These are phyloP conservation scores for Melaleuca quinquenervia DNA, from an alignment of 345 rosid genomes.

Conservation along the genomic window DNA sequence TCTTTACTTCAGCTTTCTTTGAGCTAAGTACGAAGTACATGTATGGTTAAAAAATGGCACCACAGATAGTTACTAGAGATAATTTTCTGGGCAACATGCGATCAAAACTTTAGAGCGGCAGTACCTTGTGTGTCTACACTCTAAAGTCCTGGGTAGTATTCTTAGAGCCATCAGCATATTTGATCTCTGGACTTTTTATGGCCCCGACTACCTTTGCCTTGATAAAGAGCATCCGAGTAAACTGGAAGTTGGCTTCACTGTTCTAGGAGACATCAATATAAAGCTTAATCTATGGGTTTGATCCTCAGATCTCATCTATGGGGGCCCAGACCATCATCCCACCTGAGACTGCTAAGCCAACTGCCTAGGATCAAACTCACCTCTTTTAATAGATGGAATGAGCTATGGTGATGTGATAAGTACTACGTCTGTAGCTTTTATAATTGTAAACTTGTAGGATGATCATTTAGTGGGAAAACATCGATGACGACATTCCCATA, in stretches of 20 bases:
- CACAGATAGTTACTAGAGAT: background rate
- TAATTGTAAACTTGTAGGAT: background rate
- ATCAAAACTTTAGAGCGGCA: background rate
- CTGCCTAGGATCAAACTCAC: background rate
- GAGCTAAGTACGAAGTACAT: background rate
- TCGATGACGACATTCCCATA: background rate
- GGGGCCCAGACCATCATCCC: too few species aligned
- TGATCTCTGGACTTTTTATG: background rate
- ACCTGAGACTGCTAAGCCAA: too few species aligned
- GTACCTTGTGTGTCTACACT: background rate
- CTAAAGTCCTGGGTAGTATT: background rate
- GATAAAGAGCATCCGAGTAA: background rate
- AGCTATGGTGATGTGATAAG: background rate
- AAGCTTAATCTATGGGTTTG: background rate
- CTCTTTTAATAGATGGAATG: background rate
- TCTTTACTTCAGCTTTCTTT: background rate
- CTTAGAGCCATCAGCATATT: background rate
- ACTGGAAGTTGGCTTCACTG: background rate
- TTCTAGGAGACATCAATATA: background rate
- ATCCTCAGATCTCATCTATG: too few species aligned
- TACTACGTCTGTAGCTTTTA: background rate
- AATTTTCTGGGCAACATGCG: background rate
- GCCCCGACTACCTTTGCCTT: background rate
- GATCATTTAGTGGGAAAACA: background rate
- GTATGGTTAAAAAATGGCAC: background rate